These are phyloP conservation scores for Nidularia sp. DNA, from an alignment of 768 basidiomycete genomes.

Conservation along the genomic window DNA sequence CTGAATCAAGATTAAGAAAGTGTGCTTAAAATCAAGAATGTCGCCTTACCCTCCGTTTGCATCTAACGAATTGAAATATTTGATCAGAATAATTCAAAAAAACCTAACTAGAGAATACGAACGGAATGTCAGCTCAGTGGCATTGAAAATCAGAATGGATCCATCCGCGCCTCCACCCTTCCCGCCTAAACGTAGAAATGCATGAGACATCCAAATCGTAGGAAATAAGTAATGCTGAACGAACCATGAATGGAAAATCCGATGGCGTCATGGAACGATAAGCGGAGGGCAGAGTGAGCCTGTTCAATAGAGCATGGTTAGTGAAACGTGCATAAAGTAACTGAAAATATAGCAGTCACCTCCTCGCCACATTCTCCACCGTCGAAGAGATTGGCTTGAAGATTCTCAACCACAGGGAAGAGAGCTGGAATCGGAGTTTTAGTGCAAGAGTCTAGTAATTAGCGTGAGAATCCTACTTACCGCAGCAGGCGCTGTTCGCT, in stretches of 20 bases:
- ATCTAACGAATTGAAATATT: too few relatives aligned
- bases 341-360: conserved; percentile 10
- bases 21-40: too few relatives aligned
- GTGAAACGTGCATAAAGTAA: not conserved
- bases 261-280: conserved; percentile 16
- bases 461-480: not conserved
- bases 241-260: conserved; percentile 6
- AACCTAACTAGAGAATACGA: too few relatives aligned
- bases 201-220: not conserved
- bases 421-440: conserved; percentile 4
- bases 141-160: too few relatives aligned
- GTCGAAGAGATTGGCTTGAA: conserved; percentile 29
- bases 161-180: too few relatives aligned
- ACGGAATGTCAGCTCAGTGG: too few relatives aligned
- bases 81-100: too few relatives aligned
- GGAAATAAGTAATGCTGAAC: not conserved
- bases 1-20: not conserved
- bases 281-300: conserved; percentile 14
- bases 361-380: conserved; percentile 27
- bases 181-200: not conserved
- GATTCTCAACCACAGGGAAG: conserved; percentile 18
- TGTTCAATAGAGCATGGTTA: not conserved
- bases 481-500: conserved; percentile 3
- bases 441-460: not conserved
- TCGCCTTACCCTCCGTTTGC: too few relatives aligned